Percentiles rank a stretch among this genome's conserved stretches.
Evolutionary conservation across 1,284 basidiomycete species (phyloP).

Genomic region (Nidula niveotomentosa): DNA sequence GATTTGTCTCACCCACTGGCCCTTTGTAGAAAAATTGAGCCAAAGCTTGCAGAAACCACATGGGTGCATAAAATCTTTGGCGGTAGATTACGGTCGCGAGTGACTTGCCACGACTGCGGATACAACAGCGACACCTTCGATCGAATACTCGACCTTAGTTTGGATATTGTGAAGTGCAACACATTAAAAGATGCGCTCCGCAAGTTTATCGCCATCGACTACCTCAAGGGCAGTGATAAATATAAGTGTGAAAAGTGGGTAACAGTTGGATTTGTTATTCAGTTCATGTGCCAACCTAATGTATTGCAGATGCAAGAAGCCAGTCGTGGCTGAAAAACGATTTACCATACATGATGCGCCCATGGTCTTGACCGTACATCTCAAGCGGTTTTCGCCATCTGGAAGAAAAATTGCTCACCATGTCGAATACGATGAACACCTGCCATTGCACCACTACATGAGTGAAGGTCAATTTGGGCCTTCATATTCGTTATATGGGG

Average conservation of each 20-base stretch:
- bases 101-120: conserved; percentile 84
- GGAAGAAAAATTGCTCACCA: conserved; percentile 84
- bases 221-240: conserved; percentile 89
- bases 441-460: conserved; percentile 85
- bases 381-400: conserved; percentile 93
- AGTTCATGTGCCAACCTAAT: conserved; percentile 4
- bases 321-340: conserved; percentile 85
- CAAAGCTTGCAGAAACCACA: conserved; percentile 83
- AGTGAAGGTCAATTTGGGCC: conserved; percentile 77
- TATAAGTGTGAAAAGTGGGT: conserved; percentile 98
- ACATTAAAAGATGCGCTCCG: conserved; percentile 77
- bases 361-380: conserved; percentile 90
- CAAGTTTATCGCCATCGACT: conserved; percentile 83
- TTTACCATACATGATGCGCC: conserved; percentile 91
- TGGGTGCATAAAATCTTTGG: conserved; percentile 97
- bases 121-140: conserved; percentile 97
- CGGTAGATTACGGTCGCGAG: conserved; percentile 89
- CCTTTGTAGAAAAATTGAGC: conserved; percentile 68
- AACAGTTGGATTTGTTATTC: not conserved
- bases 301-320: conserved; percentile 76
- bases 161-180: conserved; percentile 76
- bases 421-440: conserved; percentile 76
- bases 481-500: conserved; percentile 87
- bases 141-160: conserved; percentile 89
- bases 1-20: conserved; percentile 5